Base-by-base conservation (phyloP, 768 basidiomycete genomes). In the Panaeolus cyanescens region DNA sequence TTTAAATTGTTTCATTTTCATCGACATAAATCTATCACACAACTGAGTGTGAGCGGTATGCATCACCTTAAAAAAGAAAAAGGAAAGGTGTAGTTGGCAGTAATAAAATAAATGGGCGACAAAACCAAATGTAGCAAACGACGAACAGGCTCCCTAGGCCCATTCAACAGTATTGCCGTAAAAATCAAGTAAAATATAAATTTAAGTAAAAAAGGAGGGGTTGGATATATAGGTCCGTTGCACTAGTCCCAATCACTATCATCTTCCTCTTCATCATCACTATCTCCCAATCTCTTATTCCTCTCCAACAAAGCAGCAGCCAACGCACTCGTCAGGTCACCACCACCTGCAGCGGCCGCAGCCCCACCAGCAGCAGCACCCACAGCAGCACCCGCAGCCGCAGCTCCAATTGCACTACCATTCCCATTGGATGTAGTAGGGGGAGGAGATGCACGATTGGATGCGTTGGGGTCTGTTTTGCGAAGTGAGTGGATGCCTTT, bases 251-350 rank as follows among this genome's bases (percentile, higher is more conserved):
- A 84, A 71, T 90, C 90, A 60, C 87, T 87, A 39, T 89, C 88
- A 32, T 88, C 87, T 0, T 88, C 88, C 4, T 91, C 90, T 20
- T 90, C 89, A 55, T 91, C 89, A 65, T 92, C 91, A 67, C 90
- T 92, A 66, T 95, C 93, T 2, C 91, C 94, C 66, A 96, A 77
- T 69, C 92, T 89, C 77, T 91, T 93, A 71, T 92, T 96, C 66
- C 95, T 78, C 71, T 90, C 86, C 67, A 88, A 76, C 63, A 98
- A 74, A 1, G 95, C 95, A 54, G 86, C 90, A 5, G 94, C 95
- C 50, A 97, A 77, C 7, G 93, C 92, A 4, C 86, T 81, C 0
- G 95, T 94, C 62, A 96, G 72, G 74, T 95, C 89, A 0, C 83
- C 89, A 10, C 89, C 92, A 12, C 79, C 86, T 13, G 70, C 79